Percentiles rank a stretch among this genome's conserved stretches.
Conservation (phyloP, 768 basidiomycete species). For the Porphyrellus cyaneotinctus region DNA sequence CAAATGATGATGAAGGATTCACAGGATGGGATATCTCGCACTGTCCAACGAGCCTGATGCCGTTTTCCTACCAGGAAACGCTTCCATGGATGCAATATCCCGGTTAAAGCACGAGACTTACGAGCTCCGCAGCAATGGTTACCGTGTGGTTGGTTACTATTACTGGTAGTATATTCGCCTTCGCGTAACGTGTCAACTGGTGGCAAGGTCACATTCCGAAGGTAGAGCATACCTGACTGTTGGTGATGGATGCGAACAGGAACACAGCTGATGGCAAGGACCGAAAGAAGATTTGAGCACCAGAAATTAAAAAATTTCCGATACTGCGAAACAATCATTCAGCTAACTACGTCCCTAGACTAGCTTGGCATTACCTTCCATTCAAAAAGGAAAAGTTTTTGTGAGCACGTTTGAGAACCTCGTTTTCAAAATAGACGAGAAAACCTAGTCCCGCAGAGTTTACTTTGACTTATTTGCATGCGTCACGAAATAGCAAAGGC, state of each 20-base stretch:
- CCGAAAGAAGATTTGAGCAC: constrained; percentile 85
- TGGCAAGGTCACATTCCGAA: constrained; percentile 10
- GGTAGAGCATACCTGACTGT: constrained; percentile 51
- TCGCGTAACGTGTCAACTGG: constrained; percentile 17
- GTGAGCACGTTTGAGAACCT: constrained; percentile 82
- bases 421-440: constrained; percentile 87
- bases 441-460: constrained; percentile 55
- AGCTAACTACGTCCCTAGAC: neutral
- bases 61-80: constrained; percentile 54
- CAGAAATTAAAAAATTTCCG: constrained; percentile 89
- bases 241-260: constrained; percentile 87
- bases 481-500: constrained; percentile 3
- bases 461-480: neutral
- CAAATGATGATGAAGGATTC: constrained; percentile 26
- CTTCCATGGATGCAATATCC: constrained; percentile 27
- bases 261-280: constrained; percentile 93
- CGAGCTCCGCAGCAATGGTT: constrained; percentile 90
- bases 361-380: constrained; percentile 53
- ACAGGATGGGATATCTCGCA: constrained; percentile 92
- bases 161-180: constrained; percentile 82
- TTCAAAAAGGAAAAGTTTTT: constrained; percentile 94
- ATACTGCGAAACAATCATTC: constrained; percentile 43
- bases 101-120: constrained; percentile 50
- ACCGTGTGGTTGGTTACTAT: constrained; percentile 93
- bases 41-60: constrained; percentile 78